Evolutionary conservation across 352 stramenopile genomes (phyloP).

Genomic region (Phytopythium delawarense): DNA sequence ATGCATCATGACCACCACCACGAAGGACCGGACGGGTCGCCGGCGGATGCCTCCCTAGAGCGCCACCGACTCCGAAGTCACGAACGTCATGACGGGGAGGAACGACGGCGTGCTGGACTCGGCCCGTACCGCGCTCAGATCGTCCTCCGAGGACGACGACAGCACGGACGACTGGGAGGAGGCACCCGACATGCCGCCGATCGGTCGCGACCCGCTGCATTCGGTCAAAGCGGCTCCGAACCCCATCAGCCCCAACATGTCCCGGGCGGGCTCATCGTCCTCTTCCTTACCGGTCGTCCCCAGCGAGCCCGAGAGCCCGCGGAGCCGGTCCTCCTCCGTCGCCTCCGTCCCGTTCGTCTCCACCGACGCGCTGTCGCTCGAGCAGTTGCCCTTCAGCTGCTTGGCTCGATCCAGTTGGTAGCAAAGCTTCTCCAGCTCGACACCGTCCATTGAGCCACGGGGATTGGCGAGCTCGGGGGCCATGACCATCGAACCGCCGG

Average conservation of each 20-base stretch:
- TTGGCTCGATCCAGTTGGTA: background rate
- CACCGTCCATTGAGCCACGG: background rate
- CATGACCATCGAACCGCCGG: background rate
- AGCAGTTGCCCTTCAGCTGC: background rate
- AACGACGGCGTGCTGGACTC: background rate
- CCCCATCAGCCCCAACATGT: background rate
- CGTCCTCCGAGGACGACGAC: slow-evolving; percentile 2
- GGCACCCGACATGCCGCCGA: background rate
- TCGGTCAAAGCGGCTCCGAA: no score
- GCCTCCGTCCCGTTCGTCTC: slow-evolving; percentile 29
- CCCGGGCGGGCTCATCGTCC: no score
- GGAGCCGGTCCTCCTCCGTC: slow-evolving; percentile 23
- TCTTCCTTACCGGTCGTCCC: no score
- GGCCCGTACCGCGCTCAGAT: background rate
- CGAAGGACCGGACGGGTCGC: no score
- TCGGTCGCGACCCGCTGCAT: background rate
- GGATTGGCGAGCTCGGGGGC: background rate
- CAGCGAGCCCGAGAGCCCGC: background rate
- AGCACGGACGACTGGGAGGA: slow-evolving; percentile 1
- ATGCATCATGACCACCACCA: no score
- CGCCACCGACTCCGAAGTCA: background rate
- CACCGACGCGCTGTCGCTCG: slow-evolving; percentile 10
- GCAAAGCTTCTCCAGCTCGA: background rate
- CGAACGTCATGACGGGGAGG: background rate
- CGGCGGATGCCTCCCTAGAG: background rate